Evolutionary conservation across 2,329 filamentous ascomycete species (phyloP).

Genomic region (Elsinoe ampelina): DNA sequence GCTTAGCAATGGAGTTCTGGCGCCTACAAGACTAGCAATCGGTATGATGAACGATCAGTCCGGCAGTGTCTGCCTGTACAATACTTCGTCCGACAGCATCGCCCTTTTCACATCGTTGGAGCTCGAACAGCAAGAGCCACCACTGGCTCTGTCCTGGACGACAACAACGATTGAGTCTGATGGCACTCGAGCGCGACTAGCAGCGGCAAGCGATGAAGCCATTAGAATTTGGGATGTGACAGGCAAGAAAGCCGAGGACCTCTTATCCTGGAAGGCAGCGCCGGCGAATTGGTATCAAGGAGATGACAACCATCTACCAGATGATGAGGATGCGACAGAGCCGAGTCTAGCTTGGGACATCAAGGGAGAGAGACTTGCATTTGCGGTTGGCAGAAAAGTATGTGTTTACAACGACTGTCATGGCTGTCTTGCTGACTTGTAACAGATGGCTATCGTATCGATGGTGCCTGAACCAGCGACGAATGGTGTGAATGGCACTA

Average conservation of each 20-base stretch:
- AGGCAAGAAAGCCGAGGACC: slow-evolving; percentile 15
- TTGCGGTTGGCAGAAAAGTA: slow-evolving; percentile 32
- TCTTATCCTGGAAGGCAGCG: slow-evolving; percentile 24
- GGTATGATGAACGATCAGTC: slow-evolving; percentile 27
- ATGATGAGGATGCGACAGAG: slow-evolving; percentile 18
- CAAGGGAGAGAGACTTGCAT: slow-evolving; percentile 45
- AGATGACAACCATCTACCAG: slow-evolving; percentile 17
- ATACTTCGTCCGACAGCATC: slow-evolving; percentile 20
- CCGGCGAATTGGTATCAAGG: slow-evolving; percentile 17
- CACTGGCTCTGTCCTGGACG: slow-evolving; percentile 36
- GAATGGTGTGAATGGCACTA: not conserved
- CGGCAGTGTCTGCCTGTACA: slow-evolving; percentile 34
- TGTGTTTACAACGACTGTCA: not conserved
- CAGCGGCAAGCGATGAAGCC: slow-evolving; percentile 35
- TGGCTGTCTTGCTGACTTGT: not conserved
- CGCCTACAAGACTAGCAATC: slow-evolving; percentile 27
- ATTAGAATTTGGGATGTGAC: slow-evolving; percentile 35
- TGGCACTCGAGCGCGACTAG: slow-evolving; percentile 25
- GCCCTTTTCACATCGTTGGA: slow-evolving; percentile 18
- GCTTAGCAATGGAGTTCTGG: slow-evolving; percentile 11
- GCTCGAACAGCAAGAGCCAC: slow-evolving; percentile 23
- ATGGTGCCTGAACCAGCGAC: slow-evolving; percentile 1
- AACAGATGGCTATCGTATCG: slow-evolving; percentile 14
- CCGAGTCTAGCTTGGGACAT: slow-evolving; percentile 42
- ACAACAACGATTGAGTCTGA: slow-evolving; percentile 24